Base-by-base conservation (phyloP, 2,329 filamentous ascomycete genomes). In the Colletotrichum tabaci region DNA sequence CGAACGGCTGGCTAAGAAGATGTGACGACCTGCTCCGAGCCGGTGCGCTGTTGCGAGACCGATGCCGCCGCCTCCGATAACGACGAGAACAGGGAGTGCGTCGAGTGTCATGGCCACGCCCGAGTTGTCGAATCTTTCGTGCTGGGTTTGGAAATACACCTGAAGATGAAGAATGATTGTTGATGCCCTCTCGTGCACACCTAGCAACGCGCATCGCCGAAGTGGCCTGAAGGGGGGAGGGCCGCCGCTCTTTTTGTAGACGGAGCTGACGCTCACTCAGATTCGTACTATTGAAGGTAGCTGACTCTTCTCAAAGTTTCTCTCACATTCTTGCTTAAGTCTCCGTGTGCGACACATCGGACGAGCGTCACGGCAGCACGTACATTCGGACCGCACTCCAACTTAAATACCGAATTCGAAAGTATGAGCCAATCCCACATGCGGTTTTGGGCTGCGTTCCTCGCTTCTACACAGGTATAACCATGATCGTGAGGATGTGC, bases 61-160 rank as follows among this genome's bases (percentile, higher is more conserved):
- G 63, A 67, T 67, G 35, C 63, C 63, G 44, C 67, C 61, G 46
- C 49, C 57, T 49, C 67, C 63, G 42, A 71, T 67, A 6, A 71
- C 26, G 30, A 67, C 63, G 8, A 67, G 23, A 3, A 61, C 10
- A 7, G 67, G 55, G 23, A 71, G 57, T 3, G 49, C 30, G n/a
- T 57, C 50, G 26, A 50, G 42, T 8, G 67, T 23, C 63, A 67
- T 67, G 21, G 0, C 44, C 42, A 6, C 18, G 5, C 10, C 8
- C 9, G 12, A 23, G 5, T 7, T 35, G 16, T 44, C 13, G 26
- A 4, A 21, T 7, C 9, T 4, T 21, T 16, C 10, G 18, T 42
- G 6, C 23, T 38, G n/a, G 23, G 2, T 13, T 18, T 38, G n/a
- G 0, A 5, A 38, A 18, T n/a, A 38, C 4, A 4, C 9, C 26